A percentile compares a stretch with the other conserved stretches of the same genome.
phyloP scores from a whole-genome alignment of 179 eudicot genomes.

The Patellifolia procumbens region DNA sequence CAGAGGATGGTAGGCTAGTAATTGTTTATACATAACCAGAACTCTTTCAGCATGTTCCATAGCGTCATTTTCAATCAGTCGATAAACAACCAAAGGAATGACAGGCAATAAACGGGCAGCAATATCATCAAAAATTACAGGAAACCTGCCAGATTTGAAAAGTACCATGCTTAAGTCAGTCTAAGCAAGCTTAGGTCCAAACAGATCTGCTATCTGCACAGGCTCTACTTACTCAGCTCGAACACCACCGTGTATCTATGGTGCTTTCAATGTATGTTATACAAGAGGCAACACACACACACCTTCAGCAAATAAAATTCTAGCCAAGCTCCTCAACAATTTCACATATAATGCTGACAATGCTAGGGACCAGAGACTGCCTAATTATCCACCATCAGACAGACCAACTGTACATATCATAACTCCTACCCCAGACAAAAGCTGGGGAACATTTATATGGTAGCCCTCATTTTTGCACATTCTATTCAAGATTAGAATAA shows the following conservation, averaged over 20 bases:
- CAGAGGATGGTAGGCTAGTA: slow-evolving; percentile 81
- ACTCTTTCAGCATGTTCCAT: slow-evolving; percentile 87
- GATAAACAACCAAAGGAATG: slow-evolving; percentile 83
- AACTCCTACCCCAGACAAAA: neutral
- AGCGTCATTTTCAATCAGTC: slow-evolving; percentile 94
- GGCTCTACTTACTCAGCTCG: neutral
- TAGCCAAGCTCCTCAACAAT: neutral
- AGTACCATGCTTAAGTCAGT: slow-evolving; percentile 9
- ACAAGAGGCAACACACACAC: neutral
- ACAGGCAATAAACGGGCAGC: slow-evolving; percentile 89
- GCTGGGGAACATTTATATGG: neutral
- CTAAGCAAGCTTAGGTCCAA: neutral
- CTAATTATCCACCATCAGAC: neutral
- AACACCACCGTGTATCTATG: slow-evolving; percentile 5
- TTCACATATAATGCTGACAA: too few species aligned
- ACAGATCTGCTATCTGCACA: neutral
- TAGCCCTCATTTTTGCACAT: neutral
- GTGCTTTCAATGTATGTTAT: neutral
- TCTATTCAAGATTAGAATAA: neutral
- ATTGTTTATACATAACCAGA: slow-evolving; percentile 57
- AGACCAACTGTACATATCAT: too few species aligned
- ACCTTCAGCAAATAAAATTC: neutral
- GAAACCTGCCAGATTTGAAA: slow-evolving; percentile 58
- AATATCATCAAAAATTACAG: slow-evolving; percentile 89
- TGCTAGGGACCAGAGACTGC: neutral